A percentile compares a stretch with the other conserved stretches of the same genome.
Evolutionary conservation across 306 rosid species (phyloP).

Genomic region (Sicyos baderoa): DNA sequence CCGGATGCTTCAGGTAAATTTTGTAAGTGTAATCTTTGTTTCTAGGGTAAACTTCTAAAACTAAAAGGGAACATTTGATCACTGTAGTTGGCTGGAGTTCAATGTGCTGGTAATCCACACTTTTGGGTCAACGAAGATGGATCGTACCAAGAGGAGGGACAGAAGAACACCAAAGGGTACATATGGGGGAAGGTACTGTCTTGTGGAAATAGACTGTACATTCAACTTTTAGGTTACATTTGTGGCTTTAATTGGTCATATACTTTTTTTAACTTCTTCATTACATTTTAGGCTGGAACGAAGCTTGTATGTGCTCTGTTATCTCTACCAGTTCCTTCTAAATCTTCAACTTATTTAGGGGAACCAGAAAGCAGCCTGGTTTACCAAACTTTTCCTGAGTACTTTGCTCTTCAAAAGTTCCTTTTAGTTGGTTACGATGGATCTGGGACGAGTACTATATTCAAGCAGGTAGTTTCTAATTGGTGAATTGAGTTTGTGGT

Average conservation of each 20-base stretch:
- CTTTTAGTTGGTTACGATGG: slow-evolving; percentile 87
- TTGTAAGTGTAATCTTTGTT: slow-evolving; percentile 9
- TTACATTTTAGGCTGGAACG: slow-evolving; percentile 68
- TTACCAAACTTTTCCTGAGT: slow-evolving; percentile 60
- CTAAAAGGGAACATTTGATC: slow-evolving; percentile 11
- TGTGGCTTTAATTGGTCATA: slow-evolving; percentile 15
- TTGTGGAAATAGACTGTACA: neutral
- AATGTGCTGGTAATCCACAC: slow-evolving; percentile 96
- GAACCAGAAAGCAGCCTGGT: slow-evolving; percentile 43
- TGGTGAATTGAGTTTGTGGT: slow-evolving; percentile 8
- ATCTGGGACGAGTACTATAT: slow-evolving; percentile 96
- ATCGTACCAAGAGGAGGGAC: slow-evolving; percentile 99
- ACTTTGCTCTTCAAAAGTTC: slow-evolving; percentile 75
- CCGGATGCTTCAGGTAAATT: slow-evolving; percentile 90
- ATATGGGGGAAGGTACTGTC: slow-evolving; percentile 94
- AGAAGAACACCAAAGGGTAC: slow-evolving; percentile 85
- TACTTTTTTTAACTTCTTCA: slow-evolving; percentile 9
- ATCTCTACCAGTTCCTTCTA: slow-evolving; percentile 86
- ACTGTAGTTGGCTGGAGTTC: slow-evolving; percentile 96
- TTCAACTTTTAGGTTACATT: neutral
- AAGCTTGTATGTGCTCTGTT: slow-evolving; percentile 83
- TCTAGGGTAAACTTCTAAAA: slow-evolving; percentile 18
- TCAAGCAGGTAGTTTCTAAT: slow-evolving; percentile 70
- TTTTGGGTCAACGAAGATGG: slow-evolving; percentile 99
- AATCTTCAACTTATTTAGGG: slow-evolving; percentile 45